Percentiles rank a stretch among this genome's conserved stretches.
phyloP scores from a whole-genome alignment of 1,284 basidiomycete species.

The Pisolithus thermaeus region DNA sequence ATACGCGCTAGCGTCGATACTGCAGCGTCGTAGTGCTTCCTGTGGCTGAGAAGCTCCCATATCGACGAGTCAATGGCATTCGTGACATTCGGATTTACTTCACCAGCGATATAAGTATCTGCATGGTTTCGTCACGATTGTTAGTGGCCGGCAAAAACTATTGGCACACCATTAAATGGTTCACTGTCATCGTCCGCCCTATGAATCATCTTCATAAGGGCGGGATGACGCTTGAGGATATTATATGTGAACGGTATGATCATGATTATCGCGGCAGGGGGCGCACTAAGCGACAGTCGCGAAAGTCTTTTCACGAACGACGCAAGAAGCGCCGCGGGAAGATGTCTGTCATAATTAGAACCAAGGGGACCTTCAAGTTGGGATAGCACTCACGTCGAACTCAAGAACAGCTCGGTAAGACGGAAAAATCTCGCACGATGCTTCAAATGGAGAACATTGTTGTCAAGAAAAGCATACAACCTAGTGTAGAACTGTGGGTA shows the following conservation, averaged over 20 bases:
- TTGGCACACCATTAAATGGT: constrained; percentile 31
- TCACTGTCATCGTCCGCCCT: constrained; percentile 44
- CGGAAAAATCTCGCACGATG: constrained; percentile 95
- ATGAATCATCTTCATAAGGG: constrained; percentile 92
- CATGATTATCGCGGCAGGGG: constrained; percentile 88
- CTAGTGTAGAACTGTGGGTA: constrained; percentile 95
- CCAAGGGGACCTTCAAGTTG: not conserved
- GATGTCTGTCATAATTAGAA: constrained; percentile 48
- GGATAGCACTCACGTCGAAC: constrained; percentile 66
- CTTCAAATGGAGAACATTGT: constrained; percentile 85
- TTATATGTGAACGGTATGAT: constrained; percentile 95
- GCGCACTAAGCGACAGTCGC: constrained; percentile 77
- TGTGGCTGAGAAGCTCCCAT: constrained; percentile 87
- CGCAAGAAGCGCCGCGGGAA: constrained; percentile 85
- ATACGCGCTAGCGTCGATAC: constrained; percentile 84
- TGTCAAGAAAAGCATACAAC: constrained; percentile 87
- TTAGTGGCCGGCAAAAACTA: not conserved
- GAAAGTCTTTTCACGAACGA: constrained; percentile 93
- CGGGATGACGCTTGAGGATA: constrained; percentile 87
- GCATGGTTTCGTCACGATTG: constrained; percentile 5
- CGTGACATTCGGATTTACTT: constrained; percentile 73
- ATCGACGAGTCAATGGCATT: constrained; percentile 81
- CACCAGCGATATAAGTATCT: constrained; percentile 73
- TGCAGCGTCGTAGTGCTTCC: constrained; percentile 79
- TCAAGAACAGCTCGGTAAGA: constrained; percentile 84